Percentiles rank a stretch among this genome's conserved stretches.
These are phyloP conservation scores for Kodamaea arcana DNA, from an alignment of 1,139 yeast genomes.

Conservation along the genomic window DNA sequence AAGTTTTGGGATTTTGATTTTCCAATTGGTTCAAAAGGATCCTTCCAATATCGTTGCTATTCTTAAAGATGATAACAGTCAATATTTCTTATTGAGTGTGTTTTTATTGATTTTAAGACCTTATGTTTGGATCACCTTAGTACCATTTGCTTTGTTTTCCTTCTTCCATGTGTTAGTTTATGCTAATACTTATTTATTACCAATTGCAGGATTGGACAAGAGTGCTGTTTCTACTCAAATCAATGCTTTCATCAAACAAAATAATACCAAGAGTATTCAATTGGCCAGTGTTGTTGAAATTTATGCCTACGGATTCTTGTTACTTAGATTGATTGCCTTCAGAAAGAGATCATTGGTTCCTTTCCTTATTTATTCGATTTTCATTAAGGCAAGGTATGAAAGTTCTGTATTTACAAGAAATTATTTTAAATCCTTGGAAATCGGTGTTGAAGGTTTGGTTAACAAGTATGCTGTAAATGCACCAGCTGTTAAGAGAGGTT, in stretches of 20 bases:
- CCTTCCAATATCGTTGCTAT: conserved; percentile 17
- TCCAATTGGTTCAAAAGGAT: conserved; percentile 44
- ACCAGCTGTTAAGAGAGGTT: conserved; percentile 59
- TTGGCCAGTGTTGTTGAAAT: conserved; percentile 73
- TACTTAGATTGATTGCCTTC: conserved; percentile 56
- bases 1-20: conserved; percentile 75
- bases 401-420: conserved; percentile 71
- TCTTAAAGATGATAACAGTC: conserved; percentile 63
- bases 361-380: conserved; percentile 54
- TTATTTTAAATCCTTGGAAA: conserved; percentile 67
- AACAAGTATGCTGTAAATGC: conserved; percentile 42
- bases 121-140: conserved; percentile 49
- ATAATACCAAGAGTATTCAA: conserved; percentile 68
- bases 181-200: conserved; percentile 61
- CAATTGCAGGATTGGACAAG: conserved; percentile 51
- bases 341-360: conserved; percentile 62
- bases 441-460: conserved; percentile 63
- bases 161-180: conserved; percentile 71
- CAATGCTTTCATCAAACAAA: conserved; percentile 51
- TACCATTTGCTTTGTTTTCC: conserved; percentile 68
- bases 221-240: conserved; percentile 39
- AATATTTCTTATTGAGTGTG: conserved; percentile 56
- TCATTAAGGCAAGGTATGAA: conserved; percentile 76
- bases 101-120: conserved; percentile 56
- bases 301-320: conserved; percentile 45